phyloP scores from a whole-genome alignment of 2,329 filamentous ascomycete genomes.

The Beauveria medogensis region DNA sequence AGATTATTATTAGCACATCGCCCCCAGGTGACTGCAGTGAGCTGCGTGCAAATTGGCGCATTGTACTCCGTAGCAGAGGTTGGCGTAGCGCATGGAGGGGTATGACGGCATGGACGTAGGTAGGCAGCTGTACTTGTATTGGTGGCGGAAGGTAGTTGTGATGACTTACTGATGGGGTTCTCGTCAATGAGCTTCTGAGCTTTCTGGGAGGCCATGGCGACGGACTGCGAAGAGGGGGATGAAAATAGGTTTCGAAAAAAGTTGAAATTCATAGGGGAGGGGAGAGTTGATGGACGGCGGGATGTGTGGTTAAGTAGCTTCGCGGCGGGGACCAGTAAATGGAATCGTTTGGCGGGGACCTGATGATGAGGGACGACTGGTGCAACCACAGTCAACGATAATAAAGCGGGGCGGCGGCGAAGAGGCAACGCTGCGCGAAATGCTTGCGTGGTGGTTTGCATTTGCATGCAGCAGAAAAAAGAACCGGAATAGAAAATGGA shows the following conservation, averaged over 20 bases:
- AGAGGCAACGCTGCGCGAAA: neutral
- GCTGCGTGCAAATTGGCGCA: no score
- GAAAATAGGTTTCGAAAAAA: slow-evolving; percentile 67
- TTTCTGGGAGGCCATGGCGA: slow-evolving; percentile 76
- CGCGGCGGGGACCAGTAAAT: neutral
- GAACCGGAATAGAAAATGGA: neutral
- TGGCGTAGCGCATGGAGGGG: neutral
- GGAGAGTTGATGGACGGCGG: neutral
- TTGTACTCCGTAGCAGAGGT: no score
- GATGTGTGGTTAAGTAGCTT: neutral
- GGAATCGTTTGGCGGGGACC: neutral
- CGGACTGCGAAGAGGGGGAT: slow-evolving; percentile 47
- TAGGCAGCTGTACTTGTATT: neutral
- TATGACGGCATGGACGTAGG: neutral
- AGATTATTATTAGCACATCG: neutral
- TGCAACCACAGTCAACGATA: neutral
- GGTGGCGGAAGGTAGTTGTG: neutral
- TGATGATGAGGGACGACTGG: neutral
- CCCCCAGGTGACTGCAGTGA: neutral
- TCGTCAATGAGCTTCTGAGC: slow-evolving; percentile 81
- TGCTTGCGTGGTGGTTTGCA: neutral
- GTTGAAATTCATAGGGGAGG: slow-evolving; percentile 53
- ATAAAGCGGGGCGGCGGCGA: slow-evolving; percentile 5
- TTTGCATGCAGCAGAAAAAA: neutral
- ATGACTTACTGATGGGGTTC: slow-evolving; percentile 66